A percentile compares a stretch with the other conserved stretches of the same genome.
Evolutionary conservation across 225 moss, liverwort and hornwort species (phyloP).

Genomic region (Rhytidiadelphus loreus): DNA sequence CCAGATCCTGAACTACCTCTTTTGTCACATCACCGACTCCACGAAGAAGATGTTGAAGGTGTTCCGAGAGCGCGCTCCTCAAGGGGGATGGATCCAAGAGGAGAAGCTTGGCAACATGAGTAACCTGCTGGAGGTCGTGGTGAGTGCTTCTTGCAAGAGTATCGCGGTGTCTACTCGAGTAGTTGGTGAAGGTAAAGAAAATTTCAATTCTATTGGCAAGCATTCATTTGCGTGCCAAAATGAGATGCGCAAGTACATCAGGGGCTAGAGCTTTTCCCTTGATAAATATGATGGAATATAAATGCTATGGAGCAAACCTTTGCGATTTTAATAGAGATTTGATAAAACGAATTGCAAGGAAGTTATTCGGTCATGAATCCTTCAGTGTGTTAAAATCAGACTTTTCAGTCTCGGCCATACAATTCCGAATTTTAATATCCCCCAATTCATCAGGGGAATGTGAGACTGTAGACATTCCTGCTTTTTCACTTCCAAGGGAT

Average conservation of each 20-base stretch:
- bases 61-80: not conserved
- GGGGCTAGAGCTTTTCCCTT: not conserved
- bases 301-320: not conserved
- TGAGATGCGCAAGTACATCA: not conserved
- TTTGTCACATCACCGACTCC: not conserved
- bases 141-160: not conserved
- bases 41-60: slow-evolving; percentile 37
- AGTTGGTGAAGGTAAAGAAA: not conserved
- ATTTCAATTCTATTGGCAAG: not conserved
- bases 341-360: not conserved
- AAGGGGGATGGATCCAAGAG: slow-evolving; percentile 51
- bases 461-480: not conserved
- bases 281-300: too few relatives aligned
- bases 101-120: slow-evolving; percentile 31
- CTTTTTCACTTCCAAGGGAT: not conserved
- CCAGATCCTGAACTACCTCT: not conserved
- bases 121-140: slow-evolving; percentile 15
- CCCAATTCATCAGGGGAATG: not conserved
- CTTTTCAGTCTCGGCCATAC: not conserved
- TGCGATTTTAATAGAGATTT: not conserved
- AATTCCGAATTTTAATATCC: not conserved
- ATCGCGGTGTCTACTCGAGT: not conserved
- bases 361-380: not conserved
- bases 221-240: not conserved
- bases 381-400: not conserved